Base-by-base conservation (phyloP, 225 moss, liverwort and hornwort genomes). In the Takakia lepidozioides region DNA sequence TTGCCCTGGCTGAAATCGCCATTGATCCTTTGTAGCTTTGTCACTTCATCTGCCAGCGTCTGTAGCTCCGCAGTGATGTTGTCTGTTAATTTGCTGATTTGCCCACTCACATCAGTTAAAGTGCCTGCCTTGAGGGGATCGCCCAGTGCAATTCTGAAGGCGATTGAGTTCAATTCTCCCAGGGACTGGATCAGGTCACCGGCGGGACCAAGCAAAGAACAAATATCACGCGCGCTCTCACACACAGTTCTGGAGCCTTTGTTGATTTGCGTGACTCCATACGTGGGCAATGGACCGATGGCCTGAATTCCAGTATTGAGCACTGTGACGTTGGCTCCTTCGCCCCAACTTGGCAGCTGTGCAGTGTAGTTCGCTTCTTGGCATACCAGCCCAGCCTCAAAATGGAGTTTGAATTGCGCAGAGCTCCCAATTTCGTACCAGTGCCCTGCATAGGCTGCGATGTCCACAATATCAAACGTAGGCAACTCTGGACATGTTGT, bases 391-490 rank as follows among this genome's bases (percentile, higher is more conserved):
- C 89, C 86, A 19, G 69, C 75, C 30, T 86, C 77, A 0, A 54
- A 29, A 1, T 22, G 17, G 32, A 90, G 80, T 70, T 90, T 90
- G 65, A 67, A 75, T 37, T 74, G 83, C 0, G 89, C 86, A 0
- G 73, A 80, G 66, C 77, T 78, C 15, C 89, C 86, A 2, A 83
- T 73, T 38, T 86, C 80, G 42, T 86, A 74, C 89, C 89, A 86
- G 25, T 69, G 25, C 2, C 86, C 89, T 43, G 66, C 63, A 53
- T 72, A 70, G 2, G 70, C 86, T 11, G 25, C 62, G 14, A 57
- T 52, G 59, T 74, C 74, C 10, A 89, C 60, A 4, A 70, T 49
- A 61, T 89, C 74, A 55, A 83, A 86, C 0, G 85, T 85, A 11
- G 72, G 56, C n/a, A 76, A 75, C 10, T 65, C 57, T 0, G 80